A percentile compares a stretch with the other conserved stretches of the same genome.
Evolutionary conservation across 257 asterid species (phyloP).

Genomic region (Solanum piurae): DNA sequence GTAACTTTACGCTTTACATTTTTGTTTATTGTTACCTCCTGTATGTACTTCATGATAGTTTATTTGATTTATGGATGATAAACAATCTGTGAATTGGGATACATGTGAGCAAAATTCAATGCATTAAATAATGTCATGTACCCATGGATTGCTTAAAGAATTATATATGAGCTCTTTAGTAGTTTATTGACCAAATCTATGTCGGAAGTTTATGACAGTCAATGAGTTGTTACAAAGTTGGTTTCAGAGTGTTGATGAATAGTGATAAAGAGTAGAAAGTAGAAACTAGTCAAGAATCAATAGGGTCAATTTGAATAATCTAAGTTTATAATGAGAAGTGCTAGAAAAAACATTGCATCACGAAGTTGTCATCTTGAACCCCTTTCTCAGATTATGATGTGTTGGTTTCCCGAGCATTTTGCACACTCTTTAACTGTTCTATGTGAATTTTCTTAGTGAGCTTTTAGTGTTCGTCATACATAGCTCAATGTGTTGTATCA

Average conservation of each 20-base stretch:
- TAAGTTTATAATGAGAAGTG: neutral
- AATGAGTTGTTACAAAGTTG: neutral
- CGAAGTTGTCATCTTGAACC: neutral
- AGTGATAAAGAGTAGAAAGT: neutral
- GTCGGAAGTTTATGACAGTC: neutral
- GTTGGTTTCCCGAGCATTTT: neutral
- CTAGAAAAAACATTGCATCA: neutral
- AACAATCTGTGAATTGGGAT: neutral
- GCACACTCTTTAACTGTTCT: neutral
- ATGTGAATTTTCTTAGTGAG: neutral
- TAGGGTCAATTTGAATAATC: neutral
- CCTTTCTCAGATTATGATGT: neutral
- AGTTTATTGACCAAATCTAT: neutral
- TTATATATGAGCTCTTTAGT: neutral
- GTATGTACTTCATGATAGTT: neutral
- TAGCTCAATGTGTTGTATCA: neutral
- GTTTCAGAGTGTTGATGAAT: neutral
- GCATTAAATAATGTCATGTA: neutral
- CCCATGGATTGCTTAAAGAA: neutral
- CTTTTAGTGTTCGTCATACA: neutral
- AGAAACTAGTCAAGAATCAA: neutral
- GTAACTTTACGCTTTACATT: constrained; percentile 19
- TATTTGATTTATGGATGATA: neutral
- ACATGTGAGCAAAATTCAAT: neutral
- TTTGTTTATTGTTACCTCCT: neutral